Percentiles rank a stretch among this genome's conserved stretches.
phyloP scores from a whole-genome alignment of 2,329 filamentous ascomycete species.

The Trichoderma breve region DNA sequence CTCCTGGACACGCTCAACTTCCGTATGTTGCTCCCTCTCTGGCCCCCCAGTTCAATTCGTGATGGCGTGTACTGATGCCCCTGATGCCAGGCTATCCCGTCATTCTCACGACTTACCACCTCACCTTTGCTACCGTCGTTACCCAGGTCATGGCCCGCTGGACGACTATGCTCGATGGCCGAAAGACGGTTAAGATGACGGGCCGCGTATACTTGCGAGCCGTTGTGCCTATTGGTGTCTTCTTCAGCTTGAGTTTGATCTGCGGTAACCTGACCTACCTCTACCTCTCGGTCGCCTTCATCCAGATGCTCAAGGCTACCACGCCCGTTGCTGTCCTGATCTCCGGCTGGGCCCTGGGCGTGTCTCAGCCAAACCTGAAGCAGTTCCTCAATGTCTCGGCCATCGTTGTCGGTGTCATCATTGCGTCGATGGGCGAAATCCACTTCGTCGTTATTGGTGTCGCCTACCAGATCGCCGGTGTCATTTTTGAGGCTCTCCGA shows the following conservation, averaged over 20 bases:
- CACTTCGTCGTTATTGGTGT: slow-evolving; percentile 82
- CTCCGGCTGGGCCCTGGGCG: slow-evolving; percentile 82
- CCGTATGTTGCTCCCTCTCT: slow-evolving; percentile 40
- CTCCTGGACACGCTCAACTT: slow-evolving; percentile 84
- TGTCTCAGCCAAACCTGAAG: slow-evolving; percentile 79
- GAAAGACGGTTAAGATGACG: slow-evolving; percentile 97
- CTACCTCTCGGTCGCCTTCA: slow-evolving; percentile 93
- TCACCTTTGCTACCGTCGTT: slow-evolving; percentile 88
- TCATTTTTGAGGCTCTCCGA: slow-evolving; percentile 78
- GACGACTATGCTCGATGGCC: slow-evolving; percentile 84
- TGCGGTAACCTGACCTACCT: slow-evolving; percentile 95
- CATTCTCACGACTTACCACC: slow-evolving; percentile 93
- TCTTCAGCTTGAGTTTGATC: slow-evolving; percentile 95
- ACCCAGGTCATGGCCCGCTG: slow-evolving; percentile 91
- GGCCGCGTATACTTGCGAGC: slow-evolving; percentile 88
- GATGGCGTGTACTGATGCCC: slow-evolving; percentile 20
- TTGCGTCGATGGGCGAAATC: slow-evolving; percentile 94
- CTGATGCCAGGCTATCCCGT: slow-evolving; percentile 60
- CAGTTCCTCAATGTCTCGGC: slow-evolving; percentile 89
- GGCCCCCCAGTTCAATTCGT: not conserved
- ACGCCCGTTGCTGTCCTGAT: slow-evolving; percentile 91
- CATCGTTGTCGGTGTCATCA: slow-evolving; percentile 91
- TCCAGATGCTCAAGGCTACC: slow-evolving; percentile 99
- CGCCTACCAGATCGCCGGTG: slow-evolving; percentile 73
- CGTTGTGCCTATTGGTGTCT: slow-evolving; percentile 90